Percentiles rank a stretch among this genome's conserved stretches.
Conservation (phyloP, 2,329 filamentous ascomycete genomes). For the Fusarium guadeloupense region DNA sequence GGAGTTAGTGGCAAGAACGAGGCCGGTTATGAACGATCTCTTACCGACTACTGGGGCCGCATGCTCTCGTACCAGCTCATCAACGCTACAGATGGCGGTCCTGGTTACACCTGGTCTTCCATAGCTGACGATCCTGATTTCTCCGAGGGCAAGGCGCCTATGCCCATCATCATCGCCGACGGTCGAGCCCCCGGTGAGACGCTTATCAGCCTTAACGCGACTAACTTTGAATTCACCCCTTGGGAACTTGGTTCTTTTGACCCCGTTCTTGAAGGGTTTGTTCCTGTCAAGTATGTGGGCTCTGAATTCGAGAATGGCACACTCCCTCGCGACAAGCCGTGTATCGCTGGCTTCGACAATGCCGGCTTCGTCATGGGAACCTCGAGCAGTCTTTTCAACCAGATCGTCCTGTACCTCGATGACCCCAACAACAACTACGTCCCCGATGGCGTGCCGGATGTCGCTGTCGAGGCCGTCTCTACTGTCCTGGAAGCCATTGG, state of each 20-base stretch:
- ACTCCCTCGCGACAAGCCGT: constrained; percentile 54
- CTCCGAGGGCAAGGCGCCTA: constrained; percentile 53
- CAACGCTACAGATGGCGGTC: constrained; percentile 77
- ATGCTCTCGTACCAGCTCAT: constrained; percentile 88
- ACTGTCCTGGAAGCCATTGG: constrained; percentile 66
- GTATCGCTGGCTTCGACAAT: constrained; percentile 76
- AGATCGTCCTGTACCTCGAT: constrained; percentile 73
- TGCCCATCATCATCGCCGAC: constrained; percentile 61
- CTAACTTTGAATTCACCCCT: constrained; percentile 71
- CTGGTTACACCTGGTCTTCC: constrained; percentile 83
- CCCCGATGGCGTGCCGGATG: constrained; percentile 59
- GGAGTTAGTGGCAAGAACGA: constrained; percentile 51
- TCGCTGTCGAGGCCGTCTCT: constrained; percentile 56
- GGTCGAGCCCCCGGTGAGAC: constrained; percentile 56
- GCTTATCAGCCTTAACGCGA: constrained; percentile 63
- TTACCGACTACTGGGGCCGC: constrained; percentile 92
- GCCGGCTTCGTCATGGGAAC: constrained; percentile 84
- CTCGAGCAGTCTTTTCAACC: constrained; percentile 83
- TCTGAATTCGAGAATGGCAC: constrained; percentile 64
- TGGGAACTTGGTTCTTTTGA: constrained; percentile 75
- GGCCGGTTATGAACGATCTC: constrained; percentile 63
- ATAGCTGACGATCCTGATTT: constrained; percentile 58
- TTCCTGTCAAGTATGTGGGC: constrained; percentile 67
- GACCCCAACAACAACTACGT: constrained; percentile 55
- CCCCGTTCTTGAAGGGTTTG: constrained; percentile 66